Evolutionary conservation across 805 yeast genomes (phyloP), one percentile per base, ranked within the genome.

Genomic region (Monosporozyma siamensis): DNA sequence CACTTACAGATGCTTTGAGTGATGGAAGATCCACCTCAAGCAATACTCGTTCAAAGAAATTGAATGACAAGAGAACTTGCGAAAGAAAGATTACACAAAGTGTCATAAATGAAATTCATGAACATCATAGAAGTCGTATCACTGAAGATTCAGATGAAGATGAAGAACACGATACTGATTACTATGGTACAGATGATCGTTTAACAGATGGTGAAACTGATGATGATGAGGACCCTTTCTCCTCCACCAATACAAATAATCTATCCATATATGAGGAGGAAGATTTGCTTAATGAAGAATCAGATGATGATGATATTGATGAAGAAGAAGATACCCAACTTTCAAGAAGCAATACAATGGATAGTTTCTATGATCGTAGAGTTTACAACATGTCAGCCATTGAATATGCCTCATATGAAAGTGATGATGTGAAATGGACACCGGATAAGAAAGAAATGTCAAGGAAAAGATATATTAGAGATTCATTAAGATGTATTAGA

Each of bases 401-500:
- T 6, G 36, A 23, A 31, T 39, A 39, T 31, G 26, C 39, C 7
- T 34, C 25, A 26, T 40, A 32, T 27, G 39, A 34, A n/a, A 40
- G 34, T n/a, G 34, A 34, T 21, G 43, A 40, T 20, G n/a, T 26
- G 11, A 70, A 76, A 51, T 78, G 82, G 82, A 55, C 50, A 5
- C 82, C 82, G 2, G 53, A 59, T 9, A 63, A 62, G 14, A 69
- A 67, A 44, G 47, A 53, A 23, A 52, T 58, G 26, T 52, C 70
- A 2, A 56, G 66, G 38, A 60, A 69, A 25, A 74, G 71, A 45
- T 65, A 65, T 47, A 64, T 72, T 38, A 66, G 74, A 36, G 77
- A 77, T 52, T 71, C 79, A 15, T 54, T 77, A 27, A 68, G 81
- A 38, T 78, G 84, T 47, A 73, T 78, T 23, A 72, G 68, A 49